Conservation (phyloP, 352 stramenopile genomes). For the Pythium pyrilobum region DNA sequence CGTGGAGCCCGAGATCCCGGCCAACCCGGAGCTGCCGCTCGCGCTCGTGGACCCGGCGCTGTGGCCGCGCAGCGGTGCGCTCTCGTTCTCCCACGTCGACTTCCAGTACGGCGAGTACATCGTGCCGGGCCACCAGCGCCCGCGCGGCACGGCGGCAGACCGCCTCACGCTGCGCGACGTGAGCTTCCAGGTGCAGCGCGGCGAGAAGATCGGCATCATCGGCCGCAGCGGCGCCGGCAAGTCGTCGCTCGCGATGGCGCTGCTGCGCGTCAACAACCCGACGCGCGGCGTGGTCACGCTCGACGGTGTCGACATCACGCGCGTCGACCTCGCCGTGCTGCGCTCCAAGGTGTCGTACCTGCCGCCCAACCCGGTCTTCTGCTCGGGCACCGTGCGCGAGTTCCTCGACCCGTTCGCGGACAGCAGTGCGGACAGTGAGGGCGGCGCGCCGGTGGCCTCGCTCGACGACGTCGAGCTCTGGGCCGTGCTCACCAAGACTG, state of each 20-base stretch:
- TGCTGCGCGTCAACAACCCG: slow-evolving; percentile 84
- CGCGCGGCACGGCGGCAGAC: neutral
- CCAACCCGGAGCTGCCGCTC: slow-evolving; percentile 17
- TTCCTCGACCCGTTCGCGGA: slow-evolving; percentile 84
- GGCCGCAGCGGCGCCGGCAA: slow-evolving; percentile 85
- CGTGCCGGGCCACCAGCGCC: slow-evolving; percentile 5
- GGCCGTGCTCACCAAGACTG: slow-evolving; percentile 60
- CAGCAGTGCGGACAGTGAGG: neutral
- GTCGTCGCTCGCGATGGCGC: slow-evolving; percentile 67
- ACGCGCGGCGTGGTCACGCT: slow-evolving; percentile 24
- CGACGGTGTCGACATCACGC: slow-evolving; percentile 33
- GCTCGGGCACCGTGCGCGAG: slow-evolving; percentile 74
- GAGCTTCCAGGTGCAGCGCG: slow-evolving; percentile 36
- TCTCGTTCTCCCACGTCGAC: slow-evolving; percentile 17
- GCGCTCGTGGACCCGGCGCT: slow-evolving; percentile 12
- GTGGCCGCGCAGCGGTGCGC: slow-evolving; percentile 17
- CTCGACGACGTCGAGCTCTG: slow-evolving; percentile 68
- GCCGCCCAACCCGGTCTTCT: slow-evolving; percentile 79
- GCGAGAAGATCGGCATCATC: slow-evolving; percentile 70
- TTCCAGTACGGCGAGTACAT: slow-evolving; percentile 21
- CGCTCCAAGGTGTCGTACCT: slow-evolving; percentile 31
- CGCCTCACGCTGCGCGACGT: slow-evolving; percentile 19
- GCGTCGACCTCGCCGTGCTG: slow-evolving; percentile 25
- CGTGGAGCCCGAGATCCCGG: slow-evolving; percentile 17
- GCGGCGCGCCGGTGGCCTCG: neutral